Conservation (phyloP, 768 basidiomycete genomes). For the Erythrobasidium yunnanense region DNA sequence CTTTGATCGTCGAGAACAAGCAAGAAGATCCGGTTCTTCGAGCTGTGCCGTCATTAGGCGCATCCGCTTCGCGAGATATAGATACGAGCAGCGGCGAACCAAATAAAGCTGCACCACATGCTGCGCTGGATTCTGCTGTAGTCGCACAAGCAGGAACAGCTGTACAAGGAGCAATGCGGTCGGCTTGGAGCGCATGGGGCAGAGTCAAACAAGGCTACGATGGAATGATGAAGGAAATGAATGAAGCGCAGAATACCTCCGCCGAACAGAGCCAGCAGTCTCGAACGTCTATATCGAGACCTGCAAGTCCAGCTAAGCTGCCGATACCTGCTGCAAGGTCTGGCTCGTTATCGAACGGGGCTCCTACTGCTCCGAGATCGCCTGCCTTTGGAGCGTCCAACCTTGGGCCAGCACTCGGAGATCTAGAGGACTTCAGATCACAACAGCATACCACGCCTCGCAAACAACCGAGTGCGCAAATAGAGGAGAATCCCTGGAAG, state of each 20-base stretch:
- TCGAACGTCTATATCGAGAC: background rate
- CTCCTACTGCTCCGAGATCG: too few relatives aligned
- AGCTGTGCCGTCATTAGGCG: background rate
- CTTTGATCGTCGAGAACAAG: constrained; percentile 6
- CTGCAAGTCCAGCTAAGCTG: background rate
- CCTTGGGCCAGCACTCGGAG: too few relatives aligned
- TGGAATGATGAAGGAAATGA: background rate
- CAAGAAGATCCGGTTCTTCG: constrained; percentile 20
- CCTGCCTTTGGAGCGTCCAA: too few relatives aligned
- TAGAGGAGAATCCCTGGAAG: background rate
- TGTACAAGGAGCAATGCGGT: constrained; percentile 21
- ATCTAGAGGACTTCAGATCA: too few relatives aligned
- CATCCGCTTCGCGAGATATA: too few relatives aligned
- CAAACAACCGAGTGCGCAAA: background rate
- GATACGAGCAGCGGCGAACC: background rate
- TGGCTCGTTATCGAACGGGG: too few relatives aligned
- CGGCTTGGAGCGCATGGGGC: constrained; percentile 16
- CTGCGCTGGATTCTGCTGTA: background rate
- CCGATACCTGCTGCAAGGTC: too few relatives aligned
- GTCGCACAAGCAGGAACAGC: constrained; percentile 13
- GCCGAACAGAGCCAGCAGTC: too few relatives aligned
- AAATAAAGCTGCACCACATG: background rate
- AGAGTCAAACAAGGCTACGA: background rate
- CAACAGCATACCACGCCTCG: background rate
- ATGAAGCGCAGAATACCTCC: too few relatives aligned